Evolutionary conservation across 2,329 filamentous ascomycete genomes (phyloP).

Genomic region (Colletotrichum siamense): DNA sequence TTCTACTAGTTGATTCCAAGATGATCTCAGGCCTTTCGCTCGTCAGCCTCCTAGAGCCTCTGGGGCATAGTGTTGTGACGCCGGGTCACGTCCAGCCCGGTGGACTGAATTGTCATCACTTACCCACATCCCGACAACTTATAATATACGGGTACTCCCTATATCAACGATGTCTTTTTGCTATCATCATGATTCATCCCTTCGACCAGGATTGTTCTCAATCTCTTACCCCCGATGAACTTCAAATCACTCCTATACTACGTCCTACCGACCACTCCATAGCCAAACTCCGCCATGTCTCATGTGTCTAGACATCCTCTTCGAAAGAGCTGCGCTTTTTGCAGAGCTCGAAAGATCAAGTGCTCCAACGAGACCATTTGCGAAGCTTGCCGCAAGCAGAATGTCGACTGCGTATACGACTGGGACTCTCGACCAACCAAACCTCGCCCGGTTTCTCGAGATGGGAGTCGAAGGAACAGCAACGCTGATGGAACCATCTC

Average conservation of each 20-base stretch:
- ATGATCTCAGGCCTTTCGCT: not conserved
- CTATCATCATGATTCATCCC: not conserved
- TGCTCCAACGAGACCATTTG: slow-evolving; percentile 43
- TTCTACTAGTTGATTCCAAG: not conserved
- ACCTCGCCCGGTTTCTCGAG: slow-evolving; percentile 30
- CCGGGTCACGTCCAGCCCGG: not conserved
- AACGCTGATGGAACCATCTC: not conserved
- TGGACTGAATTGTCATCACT: not conserved
- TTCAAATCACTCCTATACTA: rapidly evolving
- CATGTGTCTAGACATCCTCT: slow-evolving; percentile 32
- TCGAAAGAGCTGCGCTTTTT: slow-evolving; percentile 40
- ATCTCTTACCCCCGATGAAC: not conserved
- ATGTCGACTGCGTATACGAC: slow-evolving; percentile 43
- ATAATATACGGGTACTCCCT: not conserved
- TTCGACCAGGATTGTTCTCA: not conserved
- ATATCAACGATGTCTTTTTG: not conserved
- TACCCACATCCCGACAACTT: not conserved
- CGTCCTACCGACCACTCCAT: rapidly evolving
- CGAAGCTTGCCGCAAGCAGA: slow-evolving; percentile 40
- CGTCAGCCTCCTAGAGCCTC: not conserved
- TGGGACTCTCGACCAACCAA: slow-evolving; percentile 37
- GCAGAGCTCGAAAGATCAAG: slow-evolving; percentile 43
- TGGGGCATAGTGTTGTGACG: not conserved
- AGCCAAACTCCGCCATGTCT: not conserved
- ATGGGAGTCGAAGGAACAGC: slow-evolving; percentile 17